Evolutionary conservation across 495 filamentous ascomycete genomes (phyloP).

Genomic region (Aeminium ludgeri): DNA sequence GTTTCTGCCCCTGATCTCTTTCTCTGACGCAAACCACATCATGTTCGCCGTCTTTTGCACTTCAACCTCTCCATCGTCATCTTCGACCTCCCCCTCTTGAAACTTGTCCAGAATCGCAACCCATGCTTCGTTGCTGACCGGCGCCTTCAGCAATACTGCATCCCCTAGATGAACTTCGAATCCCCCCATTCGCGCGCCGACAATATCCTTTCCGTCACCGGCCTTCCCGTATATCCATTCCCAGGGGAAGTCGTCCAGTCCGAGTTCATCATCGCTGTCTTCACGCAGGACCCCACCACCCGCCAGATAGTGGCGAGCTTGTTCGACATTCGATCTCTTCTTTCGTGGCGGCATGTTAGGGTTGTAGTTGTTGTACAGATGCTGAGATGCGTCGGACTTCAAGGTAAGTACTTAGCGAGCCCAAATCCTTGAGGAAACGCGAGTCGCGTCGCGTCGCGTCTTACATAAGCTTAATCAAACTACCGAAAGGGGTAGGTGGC

Average conservation of each 20-base stretch:
- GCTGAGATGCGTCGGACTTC: too few relatives aligned
- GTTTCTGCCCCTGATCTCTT: constrained; percentile 73
- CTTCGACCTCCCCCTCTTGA: constrained; percentile 32
- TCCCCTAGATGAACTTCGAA: constrained; percentile 75
- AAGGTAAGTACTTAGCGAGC: too few relatives aligned
- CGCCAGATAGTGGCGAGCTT: constrained; percentile 45
- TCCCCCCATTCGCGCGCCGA: constrained; percentile 70
- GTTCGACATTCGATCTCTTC: constrained; percentile 18
- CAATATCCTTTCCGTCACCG: constrained; percentile 28
- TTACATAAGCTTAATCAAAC: too few relatives aligned
- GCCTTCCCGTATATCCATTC: constrained; percentile 64
- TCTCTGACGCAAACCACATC: constrained; percentile 75
- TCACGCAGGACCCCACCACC: constrained; percentile 54
- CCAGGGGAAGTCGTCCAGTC: constrained; percentile 73
- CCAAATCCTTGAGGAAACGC: too few relatives aligned
- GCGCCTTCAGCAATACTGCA: constrained; percentile 64
- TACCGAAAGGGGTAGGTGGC: too few relatives aligned
- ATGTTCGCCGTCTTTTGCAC: constrained; percentile 17
- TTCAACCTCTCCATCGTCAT: constrained; percentile 16
- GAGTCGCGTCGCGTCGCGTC: too few relatives aligned
- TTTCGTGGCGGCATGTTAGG: constrained; percentile 13
- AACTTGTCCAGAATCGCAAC: constrained; percentile 77
- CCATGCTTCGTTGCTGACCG: constrained; percentile 71
- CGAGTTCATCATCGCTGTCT: constrained; percentile 85
- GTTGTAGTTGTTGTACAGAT: neutral